phyloP scores from a whole-genome alignment of 169 alveolate species.

The Amoebophrya sp. region DNA sequence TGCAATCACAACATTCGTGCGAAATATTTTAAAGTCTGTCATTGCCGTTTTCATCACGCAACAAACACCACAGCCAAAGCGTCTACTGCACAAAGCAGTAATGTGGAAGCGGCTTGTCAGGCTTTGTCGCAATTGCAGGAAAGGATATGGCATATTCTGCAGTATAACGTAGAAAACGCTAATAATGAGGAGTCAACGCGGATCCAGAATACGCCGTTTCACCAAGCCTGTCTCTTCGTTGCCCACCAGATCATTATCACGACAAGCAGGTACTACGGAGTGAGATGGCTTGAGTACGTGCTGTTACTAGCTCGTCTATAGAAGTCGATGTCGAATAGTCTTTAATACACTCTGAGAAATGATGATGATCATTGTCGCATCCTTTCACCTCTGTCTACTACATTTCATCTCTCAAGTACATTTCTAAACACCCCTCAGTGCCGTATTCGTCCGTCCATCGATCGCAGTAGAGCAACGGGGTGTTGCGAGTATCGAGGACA shows the following conservation, averaged over 20 bases:
- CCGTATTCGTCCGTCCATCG: neutral
- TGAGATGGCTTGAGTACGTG: too few species aligned
- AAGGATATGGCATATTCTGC: neutral
- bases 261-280: neutral
- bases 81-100: neutral
- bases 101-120: constrained; percentile 4
- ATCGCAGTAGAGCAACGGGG: neutral
- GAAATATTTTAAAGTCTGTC: too few species aligned
- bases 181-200: neutral
- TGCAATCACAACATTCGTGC: too few species aligned
- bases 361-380: too few species aligned
- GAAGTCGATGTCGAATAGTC: too few species aligned
- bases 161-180: neutral
- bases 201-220: neutral
- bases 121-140: constrained; percentile 12
- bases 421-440: too few species aligned
- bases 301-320: too few species aligned
- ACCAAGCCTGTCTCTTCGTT: constrained; percentile 5
- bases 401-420: too few species aligned
- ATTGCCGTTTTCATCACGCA: too few species aligned
- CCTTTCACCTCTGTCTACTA: too few species aligned
- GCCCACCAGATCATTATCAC: constrained; percentile 19
- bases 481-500: neutral
- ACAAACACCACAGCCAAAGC: neutral
- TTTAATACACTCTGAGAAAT: too few species aligned